Percentiles rank a stretch among this genome's conserved stretches.
Evolutionary conservation across 2,329 filamentous ascomycete genomes (phyloP).

Genomic region (Ustulina deusta): DNA sequence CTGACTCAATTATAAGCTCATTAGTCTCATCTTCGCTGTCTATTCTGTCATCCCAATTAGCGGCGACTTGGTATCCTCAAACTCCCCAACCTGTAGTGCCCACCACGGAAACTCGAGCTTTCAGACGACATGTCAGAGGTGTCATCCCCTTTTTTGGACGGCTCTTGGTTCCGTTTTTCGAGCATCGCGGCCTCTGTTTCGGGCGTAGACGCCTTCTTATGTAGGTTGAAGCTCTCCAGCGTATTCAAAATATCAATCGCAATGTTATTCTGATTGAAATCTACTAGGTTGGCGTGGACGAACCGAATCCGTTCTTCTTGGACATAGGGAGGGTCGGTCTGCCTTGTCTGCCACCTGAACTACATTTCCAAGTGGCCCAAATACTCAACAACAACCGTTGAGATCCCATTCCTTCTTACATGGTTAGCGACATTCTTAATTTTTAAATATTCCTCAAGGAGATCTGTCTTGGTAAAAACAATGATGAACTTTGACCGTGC

Average conservation of each 20-base stretch:
- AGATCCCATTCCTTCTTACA: background rate
- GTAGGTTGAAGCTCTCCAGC: background rate
- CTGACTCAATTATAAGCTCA: background rate
- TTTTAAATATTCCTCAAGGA: conserved; percentile 23
- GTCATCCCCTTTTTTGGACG: background rate
- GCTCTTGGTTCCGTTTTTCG: no score
- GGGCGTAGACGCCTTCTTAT: background rate
- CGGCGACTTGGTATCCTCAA: background rate
- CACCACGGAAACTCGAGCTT: no score
- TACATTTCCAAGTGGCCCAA: background rate
- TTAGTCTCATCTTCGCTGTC: background rate
- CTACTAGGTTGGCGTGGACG: conserved; percentile 23
- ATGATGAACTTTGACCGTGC: conserved; percentile 17
- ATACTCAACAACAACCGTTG: background rate
- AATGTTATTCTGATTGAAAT: conserved; percentile 13
- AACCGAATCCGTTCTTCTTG: conserved; percentile 16
- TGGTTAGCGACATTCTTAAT: background rate
- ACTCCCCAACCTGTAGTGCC: background rate
- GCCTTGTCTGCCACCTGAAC: background rate
- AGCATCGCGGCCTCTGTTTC: background rate
- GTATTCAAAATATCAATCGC: conserved; percentile 19
- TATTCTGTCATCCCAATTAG: background rate
- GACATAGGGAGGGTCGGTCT: background rate
- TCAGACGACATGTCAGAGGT: no score
- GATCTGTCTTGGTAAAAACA: conserved; percentile 36